Percentiles rank a stretch among this genome's conserved stretches.
These are phyloP conservation scores for Glycine tomentella DNA, from an alignment of 306 rosid genomes.

Conservation along the genomic window DNA sequence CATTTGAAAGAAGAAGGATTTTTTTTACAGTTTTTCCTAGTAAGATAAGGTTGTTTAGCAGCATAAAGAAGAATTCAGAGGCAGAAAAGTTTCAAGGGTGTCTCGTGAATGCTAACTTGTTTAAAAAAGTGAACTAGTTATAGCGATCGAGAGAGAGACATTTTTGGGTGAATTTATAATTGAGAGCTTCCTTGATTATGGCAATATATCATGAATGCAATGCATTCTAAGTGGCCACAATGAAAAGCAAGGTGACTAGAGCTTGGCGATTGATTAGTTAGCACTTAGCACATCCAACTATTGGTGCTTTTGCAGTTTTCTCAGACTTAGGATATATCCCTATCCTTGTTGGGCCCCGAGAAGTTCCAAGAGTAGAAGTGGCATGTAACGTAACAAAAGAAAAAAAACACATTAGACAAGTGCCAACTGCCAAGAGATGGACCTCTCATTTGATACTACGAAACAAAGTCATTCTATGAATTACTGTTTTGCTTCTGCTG, in stretches of 20 bases:
- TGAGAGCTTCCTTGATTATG: conserved; percentile 34
- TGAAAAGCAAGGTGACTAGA: conserved; percentile 42
- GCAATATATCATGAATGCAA: conserved; percentile 62
- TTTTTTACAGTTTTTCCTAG: conserved; percentile 57
- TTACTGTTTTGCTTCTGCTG: conserved; percentile 1
- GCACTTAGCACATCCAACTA: conserved; percentile 34
- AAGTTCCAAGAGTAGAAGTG: conserved; percentile 36
- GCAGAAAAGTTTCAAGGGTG: conserved; percentile 61
- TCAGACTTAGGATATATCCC: conserved; percentile 48
- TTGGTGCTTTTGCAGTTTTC: conserved; percentile 32
- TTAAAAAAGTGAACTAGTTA: conserved; percentile 51
- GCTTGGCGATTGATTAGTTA: conserved; percentile 20
- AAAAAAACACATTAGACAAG: background rate
- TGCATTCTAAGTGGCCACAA: conserved; percentile 54
- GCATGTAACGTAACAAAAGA: conserved; percentile 1
- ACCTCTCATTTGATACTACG: conserved; percentile 24
- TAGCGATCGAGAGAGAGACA: conserved; percentile 13
- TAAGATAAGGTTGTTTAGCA: conserved; percentile 62
- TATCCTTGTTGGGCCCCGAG: conserved; percentile 35
- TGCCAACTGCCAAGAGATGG: conserved; percentile 33
- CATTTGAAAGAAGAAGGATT: conserved; percentile 42
- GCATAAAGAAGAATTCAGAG: conserved; percentile 67
- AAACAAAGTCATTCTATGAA: background rate
- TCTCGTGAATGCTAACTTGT: conserved; percentile 70
- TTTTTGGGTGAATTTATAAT: background rate